These are phyloP conservation scores for Beta macrorhiza DNA, from an alignment of 179 eudicot species.

Conservation along the genomic window DNA sequence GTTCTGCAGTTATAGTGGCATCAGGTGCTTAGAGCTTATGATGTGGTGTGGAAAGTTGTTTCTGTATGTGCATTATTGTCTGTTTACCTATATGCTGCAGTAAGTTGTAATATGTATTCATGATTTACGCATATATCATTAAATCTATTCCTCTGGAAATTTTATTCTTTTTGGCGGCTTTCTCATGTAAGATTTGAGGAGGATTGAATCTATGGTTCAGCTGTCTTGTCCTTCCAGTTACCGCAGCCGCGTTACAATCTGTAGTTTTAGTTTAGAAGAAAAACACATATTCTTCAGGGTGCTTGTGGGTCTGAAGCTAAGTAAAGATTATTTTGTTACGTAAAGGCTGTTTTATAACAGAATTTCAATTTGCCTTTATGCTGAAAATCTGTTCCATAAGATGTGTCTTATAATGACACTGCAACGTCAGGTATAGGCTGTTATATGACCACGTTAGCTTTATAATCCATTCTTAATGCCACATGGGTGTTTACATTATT, in stretches of 20 bases:
- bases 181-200: neutral
- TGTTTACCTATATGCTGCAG: neutral
- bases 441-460: neutral
- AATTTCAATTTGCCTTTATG: neutral
- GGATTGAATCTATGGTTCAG: neutral
- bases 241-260: neutral
- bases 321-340: neutral
- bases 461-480: neutral
- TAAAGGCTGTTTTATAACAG: neutral
- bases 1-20: neutral
- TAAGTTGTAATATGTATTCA: neutral
- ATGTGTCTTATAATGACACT: neutral
- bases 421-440: neutral
- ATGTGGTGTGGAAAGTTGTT: neutral
- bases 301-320: neutral
- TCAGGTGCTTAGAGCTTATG: constrained; percentile 6
- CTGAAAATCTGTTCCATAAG: neutral
- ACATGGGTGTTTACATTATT: neutral
- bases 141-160: neutral
- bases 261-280: neutral
- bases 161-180: neutral
- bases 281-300: neutral
- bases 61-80: neutral
- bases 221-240: neutral
- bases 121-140: neutral